Base-by-base conservation (phyloP, 352 stramenopile species). In the Pythium phragmiticola region DNA sequence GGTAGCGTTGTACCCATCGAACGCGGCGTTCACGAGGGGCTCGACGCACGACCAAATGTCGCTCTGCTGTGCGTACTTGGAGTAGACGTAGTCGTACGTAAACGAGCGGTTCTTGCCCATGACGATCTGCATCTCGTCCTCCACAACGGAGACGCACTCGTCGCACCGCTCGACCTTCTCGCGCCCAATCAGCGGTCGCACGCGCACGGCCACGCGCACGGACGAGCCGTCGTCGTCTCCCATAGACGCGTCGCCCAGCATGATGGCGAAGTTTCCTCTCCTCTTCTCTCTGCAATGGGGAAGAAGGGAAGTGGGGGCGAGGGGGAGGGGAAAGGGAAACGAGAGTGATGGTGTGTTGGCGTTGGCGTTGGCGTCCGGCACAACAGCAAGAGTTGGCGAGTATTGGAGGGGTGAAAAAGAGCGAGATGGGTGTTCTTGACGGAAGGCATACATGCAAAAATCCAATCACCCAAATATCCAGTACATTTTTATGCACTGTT, bases 71-170 rank as follows among this genome's bases (percentile, higher is more conserved):
- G 84, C 78, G 68, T 92, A 86, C 70, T 90, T 88, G 58, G 85
- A 82, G 70, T 89, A 96, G 26, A 92, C 84, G 71, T 96, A 92
- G 72, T 96, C 88, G 82, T 94, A 96, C 63, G 88, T 96, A 70
- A 95, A 96, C 60, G 85, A 80, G 54, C 82, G 80, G 69, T 95
- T 93, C 78, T 94, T 93, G 66, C 83, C 84, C 76, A 92, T 91
- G 52, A 95, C 80, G 62, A 95, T 82, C 75, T 95, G 87, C 59
- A 74, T 80, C 61, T 93, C 87, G 41, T 83, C 80, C 47, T 91
- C 84, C 48, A 94, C 78, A 26, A 94, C 82, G 17, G 85, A 92
- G 41, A 95, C 76, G 65, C 87, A 94, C 69, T 96, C 88, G 63
- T 94, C 84, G 57, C 86, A 92, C 28, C 86, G 86, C 66, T 96